Conservation (phyloP, 768 basidiomycete genomes). For the Rhizopogon sp. region DNA sequence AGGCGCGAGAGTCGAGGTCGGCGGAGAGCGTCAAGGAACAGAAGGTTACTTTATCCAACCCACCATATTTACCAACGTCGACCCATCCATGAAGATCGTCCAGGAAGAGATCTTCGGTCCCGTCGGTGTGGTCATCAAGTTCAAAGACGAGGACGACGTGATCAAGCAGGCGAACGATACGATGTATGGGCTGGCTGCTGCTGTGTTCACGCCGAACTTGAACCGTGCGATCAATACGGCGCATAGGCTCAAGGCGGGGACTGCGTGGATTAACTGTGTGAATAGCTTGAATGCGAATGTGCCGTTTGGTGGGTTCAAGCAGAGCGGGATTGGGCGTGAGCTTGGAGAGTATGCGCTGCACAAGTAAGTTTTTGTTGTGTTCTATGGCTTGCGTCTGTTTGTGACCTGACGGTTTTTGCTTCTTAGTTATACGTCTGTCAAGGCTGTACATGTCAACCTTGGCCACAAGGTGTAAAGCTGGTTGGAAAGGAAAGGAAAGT, state of each 20-base stretch:
- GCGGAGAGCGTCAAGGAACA: slow-evolving; percentile 55
- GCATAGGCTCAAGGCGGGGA: slow-evolving; percentile 76
- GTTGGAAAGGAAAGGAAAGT: not conserved
- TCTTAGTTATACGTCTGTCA: slow-evolving; percentile 50
- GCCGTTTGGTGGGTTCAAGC: slow-evolving; percentile 86
- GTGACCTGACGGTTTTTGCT: not conserved
- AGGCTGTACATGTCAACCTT: slow-evolving; percentile 60
- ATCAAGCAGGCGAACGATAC: slow-evolving; percentile 81
- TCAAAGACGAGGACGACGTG: slow-evolving; percentile 65
- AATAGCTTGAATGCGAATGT: slow-evolving; percentile 33
- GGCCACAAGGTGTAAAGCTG: slow-evolving; percentile 12
- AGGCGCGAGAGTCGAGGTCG: slow-evolving; percentile 62
- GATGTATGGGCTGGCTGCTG: slow-evolving; percentile 80
- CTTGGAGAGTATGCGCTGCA: slow-evolving; percentile 69
- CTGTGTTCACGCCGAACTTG: slow-evolving; percentile 80
- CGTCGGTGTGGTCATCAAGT: slow-evolving; percentile 71
- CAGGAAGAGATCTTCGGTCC: slow-evolving; percentile 79
- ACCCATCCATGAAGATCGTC: slow-evolving; percentile 70
- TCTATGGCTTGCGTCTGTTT: not conserved
- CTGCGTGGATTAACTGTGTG: slow-evolving; percentile 55
- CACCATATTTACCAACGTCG: slow-evolving; percentile 68
- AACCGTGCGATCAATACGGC: slow-evolving; percentile 68
- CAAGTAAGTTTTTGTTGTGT: slow-evolving; percentile 26
- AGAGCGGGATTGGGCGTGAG: slow-evolving; percentile 78
- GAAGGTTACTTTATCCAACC: slow-evolving; percentile 71